Evolutionary conservation across 805 yeast genomes (phyloP).

Genomic region (Kazachstania viticola): DNA sequence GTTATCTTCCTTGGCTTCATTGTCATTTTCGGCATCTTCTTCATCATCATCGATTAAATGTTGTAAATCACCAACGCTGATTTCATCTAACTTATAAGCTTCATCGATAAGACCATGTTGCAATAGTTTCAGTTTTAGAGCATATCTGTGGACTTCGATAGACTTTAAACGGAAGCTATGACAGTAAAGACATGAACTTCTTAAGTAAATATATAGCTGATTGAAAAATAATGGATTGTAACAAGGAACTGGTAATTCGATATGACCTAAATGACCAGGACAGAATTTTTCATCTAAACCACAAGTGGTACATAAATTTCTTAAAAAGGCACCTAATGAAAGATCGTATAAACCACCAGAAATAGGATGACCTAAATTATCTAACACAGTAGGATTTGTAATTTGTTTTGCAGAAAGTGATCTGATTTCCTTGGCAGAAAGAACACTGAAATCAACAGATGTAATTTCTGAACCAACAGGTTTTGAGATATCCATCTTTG

Average conservation of each 20-base stretch:
- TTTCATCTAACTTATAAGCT: slow-evolving; percentile 57
- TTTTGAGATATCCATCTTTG: slow-evolving; percentile 81
- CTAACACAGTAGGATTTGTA: slow-evolving; percentile 91
- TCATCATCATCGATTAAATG: slow-evolving; percentile 18
- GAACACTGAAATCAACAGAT: slow-evolving; percentile 84
- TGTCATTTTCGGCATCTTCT: slow-evolving; percentile 41
- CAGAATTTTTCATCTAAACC: slow-evolving; percentile 89
- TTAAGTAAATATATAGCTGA: slow-evolving; percentile 74
- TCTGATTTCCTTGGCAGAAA: slow-evolving; percentile 72
- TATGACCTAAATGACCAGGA: slow-evolving; percentile 98
- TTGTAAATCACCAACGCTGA: slow-evolving; percentile 29
- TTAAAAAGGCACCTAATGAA: slow-evolving; percentile 87
- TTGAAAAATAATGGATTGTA: slow-evolving; percentile 91
- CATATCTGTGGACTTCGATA: slow-evolving; percentile 60
- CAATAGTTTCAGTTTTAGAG: slow-evolving; percentile 67
- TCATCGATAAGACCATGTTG: slow-evolving; percentile 86
- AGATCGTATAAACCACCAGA: slow-evolving; percentile 89
- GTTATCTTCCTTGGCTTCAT: slow-evolving; percentile 30
- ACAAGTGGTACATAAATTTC: slow-evolving; percentile 87
- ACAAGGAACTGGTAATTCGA: slow-evolving; percentile 90
- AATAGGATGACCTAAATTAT: slow-evolving; percentile 91
- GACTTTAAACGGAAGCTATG: slow-evolving; percentile 66
- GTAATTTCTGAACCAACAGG: slow-evolving; percentile 92
- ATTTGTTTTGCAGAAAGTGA: slow-evolving; percentile 88
- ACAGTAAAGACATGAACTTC: slow-evolving; percentile 84